A percentile compares a stretch with the other conserved stretches of the same genome.
These are phyloP conservation scores for Phytophthora palmivora DNA, from an alignment of 352 stramenopile genomes.

Conservation along the genomic window DNA sequence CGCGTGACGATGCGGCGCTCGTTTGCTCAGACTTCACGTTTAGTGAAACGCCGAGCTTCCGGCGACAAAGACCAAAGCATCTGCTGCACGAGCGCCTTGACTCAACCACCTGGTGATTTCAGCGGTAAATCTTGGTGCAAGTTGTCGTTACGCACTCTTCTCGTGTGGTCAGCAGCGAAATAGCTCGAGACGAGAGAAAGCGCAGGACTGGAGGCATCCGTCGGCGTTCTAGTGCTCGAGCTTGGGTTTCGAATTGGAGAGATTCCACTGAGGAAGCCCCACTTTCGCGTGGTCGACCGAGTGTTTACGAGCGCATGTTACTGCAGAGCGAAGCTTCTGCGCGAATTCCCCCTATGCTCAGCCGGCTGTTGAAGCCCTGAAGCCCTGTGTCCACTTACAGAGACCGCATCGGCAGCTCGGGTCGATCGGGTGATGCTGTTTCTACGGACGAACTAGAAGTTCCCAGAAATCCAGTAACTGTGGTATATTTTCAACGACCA, in stretches of 20 bases:
- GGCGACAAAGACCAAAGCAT: no score
- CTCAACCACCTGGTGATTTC: not conserved
- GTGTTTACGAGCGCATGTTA: constrained; percentile 22
- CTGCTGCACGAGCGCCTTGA: not conserved
- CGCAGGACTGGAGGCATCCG: constrained; percentile 1
- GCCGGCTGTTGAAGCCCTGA: constrained; percentile 13
- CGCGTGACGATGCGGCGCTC: constrained; percentile 1
- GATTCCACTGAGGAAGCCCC: not conserved
- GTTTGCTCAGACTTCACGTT: not conserved
- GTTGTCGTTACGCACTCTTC: not conserved
- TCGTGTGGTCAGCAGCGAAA: constrained; percentile 8
- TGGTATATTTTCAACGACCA: not conserved
- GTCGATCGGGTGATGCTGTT: no score
- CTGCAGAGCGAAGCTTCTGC: not conserved
- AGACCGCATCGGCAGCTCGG: not conserved
- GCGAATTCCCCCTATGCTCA: constrained; percentile 8
- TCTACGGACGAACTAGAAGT: not conserved
- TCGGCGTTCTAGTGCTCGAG: no score
- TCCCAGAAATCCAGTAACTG: constrained; percentile 7
- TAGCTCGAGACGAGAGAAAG: constrained; percentile 10
- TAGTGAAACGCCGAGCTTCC: constrained; percentile 1
- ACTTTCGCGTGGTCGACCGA: constrained; percentile 4
- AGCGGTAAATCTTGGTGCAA: not conserved
- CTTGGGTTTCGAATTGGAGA: no score
- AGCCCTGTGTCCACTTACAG: no score